Percentiles rank a stretch among this genome's conserved stretches.
phyloP scores from a whole-genome alignment of 192 early-diverging fungal genomes.

The Coemansia sp. region DNA sequence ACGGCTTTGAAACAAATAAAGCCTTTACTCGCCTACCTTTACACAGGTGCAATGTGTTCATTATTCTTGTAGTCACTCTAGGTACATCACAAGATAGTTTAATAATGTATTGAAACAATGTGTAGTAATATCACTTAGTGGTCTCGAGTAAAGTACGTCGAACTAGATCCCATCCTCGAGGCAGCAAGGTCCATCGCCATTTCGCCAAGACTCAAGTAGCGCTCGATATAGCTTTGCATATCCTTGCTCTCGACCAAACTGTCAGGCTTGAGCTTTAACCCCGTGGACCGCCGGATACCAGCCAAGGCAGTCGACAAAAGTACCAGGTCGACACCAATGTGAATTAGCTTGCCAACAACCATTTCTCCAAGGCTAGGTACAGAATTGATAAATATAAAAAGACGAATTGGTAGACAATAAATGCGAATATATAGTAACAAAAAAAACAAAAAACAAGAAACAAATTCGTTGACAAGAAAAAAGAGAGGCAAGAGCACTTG shows the following conservation, averaged over 20 bases:
- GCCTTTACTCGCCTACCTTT: too few relatives aligned
- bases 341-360: conserved; percentile 39
- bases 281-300: conserved; percentile 47
- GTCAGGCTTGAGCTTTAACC: conserved; percentile 38
- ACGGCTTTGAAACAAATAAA: conserved; percentile 1
- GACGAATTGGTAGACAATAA: neutral
- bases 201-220: conserved; percentile 40
- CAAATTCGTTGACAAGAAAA: neutral
- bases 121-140: neutral
- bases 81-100: neutral
- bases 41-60: too few relatives aligned
- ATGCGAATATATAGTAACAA: neutral
- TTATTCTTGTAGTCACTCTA: neutral
- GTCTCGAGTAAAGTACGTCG: conserved; percentile 30
- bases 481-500: neutral
- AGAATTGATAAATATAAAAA: neutral
- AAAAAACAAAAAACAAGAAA: neutral
- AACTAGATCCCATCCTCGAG: conserved; percentile 26
- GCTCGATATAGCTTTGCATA: conserved; percentile 36
- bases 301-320: conserved; percentile 48
- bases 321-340: conserved; percentile 49
- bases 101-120: neutral
- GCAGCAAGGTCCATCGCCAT: conserved; percentile 33
- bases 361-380: conserved; percentile 8
- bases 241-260: conserved; percentile 39